These are phyloP conservation scores for Ormosia emarginata DNA, from an alignment of 306 rosid species.

Conservation along the genomic window DNA sequence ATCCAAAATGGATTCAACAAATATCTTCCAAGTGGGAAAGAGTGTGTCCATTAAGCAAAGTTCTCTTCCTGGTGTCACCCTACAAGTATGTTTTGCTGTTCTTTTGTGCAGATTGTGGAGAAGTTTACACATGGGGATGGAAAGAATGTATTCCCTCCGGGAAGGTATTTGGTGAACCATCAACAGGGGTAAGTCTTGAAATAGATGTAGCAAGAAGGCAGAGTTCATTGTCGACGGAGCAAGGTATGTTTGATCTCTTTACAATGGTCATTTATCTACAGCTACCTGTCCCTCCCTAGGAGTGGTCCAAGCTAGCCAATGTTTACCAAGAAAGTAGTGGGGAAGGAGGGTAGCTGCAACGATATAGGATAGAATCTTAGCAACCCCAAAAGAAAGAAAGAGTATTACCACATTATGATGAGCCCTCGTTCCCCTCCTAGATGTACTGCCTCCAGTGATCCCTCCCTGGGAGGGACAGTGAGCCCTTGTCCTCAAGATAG, in stretches of 20 bases:
- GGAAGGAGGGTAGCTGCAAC: neutral
- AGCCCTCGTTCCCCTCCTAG: neutral
- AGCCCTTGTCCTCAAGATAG: neutral
- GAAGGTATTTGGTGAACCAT: constrained; percentile 55
- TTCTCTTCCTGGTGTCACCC: neutral
- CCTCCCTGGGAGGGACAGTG: constrained; percentile 13
- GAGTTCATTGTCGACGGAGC: constrained; percentile 48
- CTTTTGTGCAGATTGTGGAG: constrained; percentile 49
- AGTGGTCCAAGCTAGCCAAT: neutral
- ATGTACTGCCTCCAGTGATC: neutral
- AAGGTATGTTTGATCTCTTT: constrained; percentile 42
- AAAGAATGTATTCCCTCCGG: constrained; percentile 92
- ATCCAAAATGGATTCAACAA: neutral
- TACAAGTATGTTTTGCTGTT: constrained; percentile 1
- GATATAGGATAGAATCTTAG: neutral
- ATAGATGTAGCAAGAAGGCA: constrained; percentile 52
- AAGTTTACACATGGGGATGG: constrained; percentile 91
- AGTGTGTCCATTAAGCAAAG: neutral
- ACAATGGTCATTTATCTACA: neutral
- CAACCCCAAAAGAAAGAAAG: neutral
- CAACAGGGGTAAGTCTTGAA: constrained; percentile 35
- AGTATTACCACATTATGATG: constrained; percentile 20
- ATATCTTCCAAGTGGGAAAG: neutral
- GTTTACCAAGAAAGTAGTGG: neutral
- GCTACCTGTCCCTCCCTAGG: constrained; percentile 8